Evolutionary conservation across 2,329 filamentous ascomycete species (phyloP).

Genomic region (Nothophoma quercina): DNA sequence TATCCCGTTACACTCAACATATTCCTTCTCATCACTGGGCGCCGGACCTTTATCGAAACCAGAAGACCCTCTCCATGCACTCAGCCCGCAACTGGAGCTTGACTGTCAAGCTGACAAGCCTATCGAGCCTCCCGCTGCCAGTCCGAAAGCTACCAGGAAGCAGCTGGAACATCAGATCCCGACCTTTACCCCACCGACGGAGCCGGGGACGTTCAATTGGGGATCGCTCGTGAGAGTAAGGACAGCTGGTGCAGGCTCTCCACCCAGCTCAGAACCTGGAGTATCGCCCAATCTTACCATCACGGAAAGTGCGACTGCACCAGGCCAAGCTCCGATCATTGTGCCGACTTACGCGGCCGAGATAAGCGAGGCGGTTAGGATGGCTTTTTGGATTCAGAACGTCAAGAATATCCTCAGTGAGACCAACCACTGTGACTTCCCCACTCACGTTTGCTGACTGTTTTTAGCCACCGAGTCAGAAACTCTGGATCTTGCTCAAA

Average conservation of each 20-base stretch:
- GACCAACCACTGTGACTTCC: constrained; percentile 9
- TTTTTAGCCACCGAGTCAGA: constrained; percentile 42
- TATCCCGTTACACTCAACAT: constrained; percentile 33
- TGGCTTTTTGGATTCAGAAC: constrained; percentile 42
- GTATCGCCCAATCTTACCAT: constrained; percentile 37
- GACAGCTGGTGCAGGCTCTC: constrained; percentile 49
- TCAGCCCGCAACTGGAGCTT: constrained; percentile 41
- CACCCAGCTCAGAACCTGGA: constrained; percentile 49
- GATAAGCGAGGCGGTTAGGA: constrained; percentile 31
- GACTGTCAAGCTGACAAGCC: constrained; percentile 28
- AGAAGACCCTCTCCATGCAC: constrained; percentile 51
- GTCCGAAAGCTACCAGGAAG: constrained; percentile 32
- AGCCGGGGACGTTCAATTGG: constrained; percentile 53
- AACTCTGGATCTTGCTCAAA: constrained; percentile 48
- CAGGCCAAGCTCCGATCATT: constrained; percentile 35
- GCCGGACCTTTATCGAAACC: constrained; percentile 50
- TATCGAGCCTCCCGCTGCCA: constrained; percentile 23
- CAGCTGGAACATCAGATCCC: constrained; percentile 48
- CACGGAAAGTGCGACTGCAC: constrained; percentile 28
- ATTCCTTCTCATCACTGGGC: constrained; percentile 44
- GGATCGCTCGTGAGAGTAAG: constrained; percentile 46
- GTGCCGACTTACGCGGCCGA: constrained; percentile 34
- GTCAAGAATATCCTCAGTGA: constrained; percentile 45
- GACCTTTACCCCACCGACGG: constrained; percentile 56
- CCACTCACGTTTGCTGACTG: constrained; percentile 15